Base-by-base conservation (phyloP, 1,139 yeast genomes). In the Debaryomyces psychrophilus region DNA sequence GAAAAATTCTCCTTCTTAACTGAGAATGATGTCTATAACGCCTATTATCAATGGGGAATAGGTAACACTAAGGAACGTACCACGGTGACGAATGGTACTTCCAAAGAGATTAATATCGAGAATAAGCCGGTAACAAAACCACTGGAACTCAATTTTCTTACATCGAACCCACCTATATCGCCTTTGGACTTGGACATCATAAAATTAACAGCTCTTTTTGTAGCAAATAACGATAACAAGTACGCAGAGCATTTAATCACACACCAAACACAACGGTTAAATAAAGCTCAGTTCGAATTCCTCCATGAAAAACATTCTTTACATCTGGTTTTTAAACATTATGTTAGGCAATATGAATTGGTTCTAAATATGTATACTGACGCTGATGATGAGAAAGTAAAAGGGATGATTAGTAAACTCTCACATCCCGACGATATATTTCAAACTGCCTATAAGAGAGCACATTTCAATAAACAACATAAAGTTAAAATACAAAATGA, bases 181-280 rank as follows among this genome's bases (percentile, higher is more conserved):
- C 62, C 79, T 0, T 70, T 75, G 37, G 97, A 90, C 61, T 65
- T 85, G 34, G 87, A 85, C 37, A 71, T 87, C 12, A 76, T 93
- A 37, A 87, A 87, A 57, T 59, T 82, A 3, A 81, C 93, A 0
- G 97, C 98, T 0, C 72, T 82, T 45, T 83, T 80, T 57, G 81
- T 81, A 2, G 89, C 83, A 1, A 58, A 64, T 14, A 81, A 83
- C 54, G 88, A 89, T 0, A 65, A 67, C 1, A 65, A 65, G 17
- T 81, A 79, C 54, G 60, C 74, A 7, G 60, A 64, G 5, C 61
- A 65, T 33, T 62, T 79, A 37, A 62, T 57, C 23, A 59, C 67
- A 25, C 77, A 75, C 49, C 67, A 75, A 48, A 67, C 64, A 31
- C 64, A 64, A 11, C 62, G 62, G 9, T 71, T 68, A 0, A 60